Conservation (phyloP, 202 grass and related monocot genomes). For the Brachypodium distachyon region DNA sequence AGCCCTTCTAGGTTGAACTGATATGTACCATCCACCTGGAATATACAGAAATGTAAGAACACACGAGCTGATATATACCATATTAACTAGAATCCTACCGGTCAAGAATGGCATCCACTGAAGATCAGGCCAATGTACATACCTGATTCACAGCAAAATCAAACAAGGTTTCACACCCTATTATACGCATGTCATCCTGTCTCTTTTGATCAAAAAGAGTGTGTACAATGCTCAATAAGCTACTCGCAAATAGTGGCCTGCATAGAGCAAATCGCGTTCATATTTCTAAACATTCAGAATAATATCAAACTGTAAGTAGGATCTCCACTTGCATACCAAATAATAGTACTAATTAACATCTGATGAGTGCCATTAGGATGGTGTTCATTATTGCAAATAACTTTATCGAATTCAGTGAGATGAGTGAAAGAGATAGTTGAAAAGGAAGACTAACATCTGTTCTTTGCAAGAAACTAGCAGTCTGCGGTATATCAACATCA, state of each 20-base stretch:
- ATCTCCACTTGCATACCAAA: constrained; percentile 13
- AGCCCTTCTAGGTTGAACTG: constrained; percentile 97
- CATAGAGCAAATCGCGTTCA: constrained; percentile 17
- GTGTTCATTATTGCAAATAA: neutral
- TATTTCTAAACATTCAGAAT: neutral
- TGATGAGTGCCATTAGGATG: neutral
- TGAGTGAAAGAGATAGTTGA: neutral
- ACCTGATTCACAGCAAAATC: constrained; percentile 95
- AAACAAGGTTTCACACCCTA: constrained; percentile 94
- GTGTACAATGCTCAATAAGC: constrained; percentile 75
- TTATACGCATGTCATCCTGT: constrained; percentile 72
- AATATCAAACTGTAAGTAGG: neutral
- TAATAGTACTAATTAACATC: neutral
- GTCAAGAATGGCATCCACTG: neutral
- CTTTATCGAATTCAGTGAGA: neutral
- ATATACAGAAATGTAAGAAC: constrained; percentile 17
- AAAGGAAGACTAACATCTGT: constrained; percentile 77
- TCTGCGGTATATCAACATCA: constrained; percentile 90
- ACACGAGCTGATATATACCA: neutral
- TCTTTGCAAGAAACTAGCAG: constrained; percentile 86
- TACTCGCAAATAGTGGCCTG: constrained; percentile 94
- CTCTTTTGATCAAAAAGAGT: constrained; percentile 97
- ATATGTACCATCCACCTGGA: constrained; percentile 92
- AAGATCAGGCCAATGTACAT: constrained; percentile 4
- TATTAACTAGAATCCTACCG: constrained; percentile 18